Conservation (phyloP, 2,329 filamentous ascomycete genomes). For the Xylaria sp. region DNA sequence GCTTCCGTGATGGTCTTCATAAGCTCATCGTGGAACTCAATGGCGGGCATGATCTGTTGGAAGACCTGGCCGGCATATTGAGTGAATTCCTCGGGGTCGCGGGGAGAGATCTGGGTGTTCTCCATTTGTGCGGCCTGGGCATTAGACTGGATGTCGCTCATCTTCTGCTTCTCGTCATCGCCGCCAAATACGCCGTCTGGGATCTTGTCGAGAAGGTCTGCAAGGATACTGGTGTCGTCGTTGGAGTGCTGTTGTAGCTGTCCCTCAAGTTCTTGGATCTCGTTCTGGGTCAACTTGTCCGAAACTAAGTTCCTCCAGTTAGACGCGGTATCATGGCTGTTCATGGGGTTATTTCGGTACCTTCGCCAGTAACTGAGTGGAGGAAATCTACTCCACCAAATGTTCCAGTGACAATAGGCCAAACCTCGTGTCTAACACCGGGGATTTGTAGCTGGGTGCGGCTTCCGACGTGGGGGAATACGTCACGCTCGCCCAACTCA, state of each 20-base stretch:
- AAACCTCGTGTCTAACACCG: conserved; percentile 71
- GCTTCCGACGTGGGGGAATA: conserved; percentile 88
- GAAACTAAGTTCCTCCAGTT: conserved; percentile 59
- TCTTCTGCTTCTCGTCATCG: conserved; percentile 74
- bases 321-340: background rate
- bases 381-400: conserved; percentile 96
- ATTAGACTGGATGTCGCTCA: conserved; percentile 80
- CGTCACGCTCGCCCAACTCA: conserved; percentile 77
- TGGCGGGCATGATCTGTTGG: conserved; percentile 83
- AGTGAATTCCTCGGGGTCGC: conserved; percentile 84
- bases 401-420: conserved; percentile 85
- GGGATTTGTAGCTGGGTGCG: conserved; percentile 72
- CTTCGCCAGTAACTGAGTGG: conserved; percentile 79
- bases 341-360: conserved; percentile 39
- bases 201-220: conserved; percentile 80
- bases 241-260: conserved; percentile 70
- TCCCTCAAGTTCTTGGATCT: conserved; percentile 87
- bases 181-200: conserved; percentile 80
- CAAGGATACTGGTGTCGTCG: conserved; percentile 74
- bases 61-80: conserved; percentile 75
- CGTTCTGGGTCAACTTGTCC: conserved; percentile 89
- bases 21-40: conserved; percentile 89
- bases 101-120: conserved; percentile 74
- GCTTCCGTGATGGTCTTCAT: conserved; percentile 79
- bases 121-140: conserved; percentile 77